Evolutionary conservation across 495 filamentous ascomycete species (phyloP).

Genomic region (Hypomontagnella submonticulosa): DNA sequence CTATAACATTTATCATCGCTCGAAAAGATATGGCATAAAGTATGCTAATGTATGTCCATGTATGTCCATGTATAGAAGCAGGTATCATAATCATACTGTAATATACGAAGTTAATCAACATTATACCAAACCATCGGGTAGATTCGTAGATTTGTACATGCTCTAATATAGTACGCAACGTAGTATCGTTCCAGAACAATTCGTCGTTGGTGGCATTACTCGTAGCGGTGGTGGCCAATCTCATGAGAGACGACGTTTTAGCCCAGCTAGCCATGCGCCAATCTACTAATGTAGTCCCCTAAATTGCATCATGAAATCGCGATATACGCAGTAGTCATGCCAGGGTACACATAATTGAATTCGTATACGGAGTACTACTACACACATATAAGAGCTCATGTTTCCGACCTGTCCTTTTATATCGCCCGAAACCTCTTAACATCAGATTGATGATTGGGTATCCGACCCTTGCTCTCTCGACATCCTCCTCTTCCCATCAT

Average conservation of each 20-base stretch:
- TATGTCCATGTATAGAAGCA: no score
- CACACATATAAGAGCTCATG: no score
- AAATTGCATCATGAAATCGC: neutral
- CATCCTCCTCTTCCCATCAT: neutral
- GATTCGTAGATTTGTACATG: no score
- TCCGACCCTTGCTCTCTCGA: neutral
- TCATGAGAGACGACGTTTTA: slow-evolving; percentile 15
- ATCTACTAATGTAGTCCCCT: slow-evolving; percentile 3
- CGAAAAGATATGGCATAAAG: no score
- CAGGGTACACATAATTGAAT: no score
- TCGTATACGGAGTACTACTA: no score
- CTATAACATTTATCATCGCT: no score
- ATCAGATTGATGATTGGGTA: neutral
- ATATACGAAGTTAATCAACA: no score
- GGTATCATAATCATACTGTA: no score
- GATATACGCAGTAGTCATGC: no score
- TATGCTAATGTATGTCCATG: neutral
- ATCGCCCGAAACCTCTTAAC: neutral
- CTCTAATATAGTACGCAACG: slow-evolving; percentile 20
- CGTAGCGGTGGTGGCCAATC: slow-evolving; percentile 37
- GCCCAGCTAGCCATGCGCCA: slow-evolving; percentile 23
- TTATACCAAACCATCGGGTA: no score
- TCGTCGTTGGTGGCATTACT: slow-evolving; percentile 20
- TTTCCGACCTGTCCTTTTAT: no score
- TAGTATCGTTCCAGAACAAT: slow-evolving; percentile 40